These are phyloP conservation scores for Lachnellula hyalina DNA, from an alignment of 2,329 filamentous ascomycete genomes.

Conservation along the genomic window DNA sequence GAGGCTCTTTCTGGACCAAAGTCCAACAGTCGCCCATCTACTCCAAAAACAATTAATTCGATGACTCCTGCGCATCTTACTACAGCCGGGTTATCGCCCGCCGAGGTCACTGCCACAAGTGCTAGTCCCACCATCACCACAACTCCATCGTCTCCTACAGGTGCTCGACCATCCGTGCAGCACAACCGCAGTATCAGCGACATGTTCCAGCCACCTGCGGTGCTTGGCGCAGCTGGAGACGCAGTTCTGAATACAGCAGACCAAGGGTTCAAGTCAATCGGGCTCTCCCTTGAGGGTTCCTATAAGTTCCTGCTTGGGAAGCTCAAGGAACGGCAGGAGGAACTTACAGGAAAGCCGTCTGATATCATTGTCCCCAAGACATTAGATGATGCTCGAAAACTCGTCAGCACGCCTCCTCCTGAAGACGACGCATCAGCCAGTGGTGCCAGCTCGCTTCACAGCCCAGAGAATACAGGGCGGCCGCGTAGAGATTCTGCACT, in stretches of 20 bases:
- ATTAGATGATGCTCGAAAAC: constrained; percentile 83
- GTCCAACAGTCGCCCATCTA: constrained; percentile 42
- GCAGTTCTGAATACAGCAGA: constrained; percentile 84
- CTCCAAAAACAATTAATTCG: constrained; percentile 34
- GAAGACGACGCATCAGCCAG: constrained; percentile 35
- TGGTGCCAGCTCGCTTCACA: constrained; percentile 49
- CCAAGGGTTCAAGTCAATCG: constrained; percentile 86
- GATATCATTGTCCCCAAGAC: constrained; percentile 72
- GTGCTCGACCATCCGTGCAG: constrained; percentile 31
- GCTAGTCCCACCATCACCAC: constrained; percentile 33
- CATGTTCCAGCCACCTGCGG: constrained; percentile 77
- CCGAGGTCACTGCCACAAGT: constrained; percentile 19
- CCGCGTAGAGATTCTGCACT: constrained; percentile 30
- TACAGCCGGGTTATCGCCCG: constrained; percentile 27
- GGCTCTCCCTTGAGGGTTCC: constrained; percentile 82
- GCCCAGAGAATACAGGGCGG: constrained; percentile 24
- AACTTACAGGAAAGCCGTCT: constrained; percentile 39
- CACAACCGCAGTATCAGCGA: constrained; percentile 77
- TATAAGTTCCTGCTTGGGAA: constrained; percentile 91
- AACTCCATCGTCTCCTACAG: constrained; percentile 24
- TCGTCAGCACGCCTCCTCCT: constrained; percentile 68
- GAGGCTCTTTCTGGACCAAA: constrained; percentile 68
- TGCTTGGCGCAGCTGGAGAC: constrained; percentile 77
- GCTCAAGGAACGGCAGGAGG: constrained; percentile 64
- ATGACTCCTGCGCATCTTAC: constrained; percentile 27